A percentile compares a stretch with the other conserved stretches of the same genome.
Conservation (phyloP, 257 asterid genomes). For the Linaria vulgaris region DNA sequence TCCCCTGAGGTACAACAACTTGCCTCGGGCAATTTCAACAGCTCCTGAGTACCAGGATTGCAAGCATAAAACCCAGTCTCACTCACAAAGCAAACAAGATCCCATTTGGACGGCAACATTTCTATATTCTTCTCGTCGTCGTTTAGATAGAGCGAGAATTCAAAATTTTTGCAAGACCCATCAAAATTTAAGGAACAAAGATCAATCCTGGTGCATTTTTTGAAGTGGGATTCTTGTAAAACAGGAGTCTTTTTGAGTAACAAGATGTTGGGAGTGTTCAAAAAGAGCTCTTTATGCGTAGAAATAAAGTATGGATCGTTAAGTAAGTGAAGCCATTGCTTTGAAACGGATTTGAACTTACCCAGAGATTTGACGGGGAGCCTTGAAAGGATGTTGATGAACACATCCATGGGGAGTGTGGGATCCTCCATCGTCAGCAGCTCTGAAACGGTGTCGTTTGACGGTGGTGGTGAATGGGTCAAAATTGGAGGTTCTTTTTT, state of each 20-base stretch:
- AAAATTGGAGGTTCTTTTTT: slow-evolving; percentile 31
- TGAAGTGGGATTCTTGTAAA: slow-evolving; percentile 29
- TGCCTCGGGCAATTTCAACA: slow-evolving; percentile 47
- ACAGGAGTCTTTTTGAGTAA: slow-evolving; percentile 37
- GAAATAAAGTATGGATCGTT: slow-evolving; percentile 40
- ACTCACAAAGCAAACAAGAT: slow-evolving; percentile 51
- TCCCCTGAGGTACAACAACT: slow-evolving; percentile 53
- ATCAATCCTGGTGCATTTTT: slow-evolving; percentile 40
- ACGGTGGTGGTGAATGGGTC: slow-evolving; percentile 22
- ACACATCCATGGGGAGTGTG: slow-evolving; percentile 42
- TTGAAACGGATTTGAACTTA: slow-evolving; percentile 56
- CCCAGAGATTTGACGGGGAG: slow-evolving; percentile 49
- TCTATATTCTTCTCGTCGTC: slow-evolving; percentile 40
- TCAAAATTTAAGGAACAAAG: slow-evolving; percentile 40
- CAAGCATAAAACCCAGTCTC: slow-evolving; percentile 52
- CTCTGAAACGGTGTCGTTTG: slow-evolving; percentile 30
- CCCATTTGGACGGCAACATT: slow-evolving; percentile 57
- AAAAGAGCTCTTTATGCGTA: slow-evolving; percentile 28
- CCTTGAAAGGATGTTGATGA: slow-evolving; percentile 42
- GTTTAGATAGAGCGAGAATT: slow-evolving; percentile 35
- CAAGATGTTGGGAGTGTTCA: slow-evolving; percentile 37
- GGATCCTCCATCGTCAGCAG: slow-evolving; percentile 22
- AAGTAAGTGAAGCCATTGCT: slow-evolving; percentile 48
- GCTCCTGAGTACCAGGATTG: slow-evolving; percentile 49
- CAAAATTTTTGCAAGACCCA: slow-evolving; percentile 41